phyloP scores from a whole-genome alignment of 495 filamentous ascomycete species.

The Aspergillus wentii region DNA sequence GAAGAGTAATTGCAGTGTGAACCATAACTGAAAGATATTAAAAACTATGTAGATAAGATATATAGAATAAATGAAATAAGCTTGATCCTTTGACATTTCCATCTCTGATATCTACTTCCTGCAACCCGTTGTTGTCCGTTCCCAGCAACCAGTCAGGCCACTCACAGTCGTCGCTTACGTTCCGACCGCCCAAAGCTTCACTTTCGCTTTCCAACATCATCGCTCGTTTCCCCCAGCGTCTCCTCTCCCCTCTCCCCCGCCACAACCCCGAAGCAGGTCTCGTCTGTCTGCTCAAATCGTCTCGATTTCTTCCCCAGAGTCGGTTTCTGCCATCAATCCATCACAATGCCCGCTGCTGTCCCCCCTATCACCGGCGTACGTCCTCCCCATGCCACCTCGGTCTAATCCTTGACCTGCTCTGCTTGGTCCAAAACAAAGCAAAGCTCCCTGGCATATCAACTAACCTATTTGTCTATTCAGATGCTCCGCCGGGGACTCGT shows the following conservation, averaged over 20 bases:
- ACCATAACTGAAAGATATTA: no score
- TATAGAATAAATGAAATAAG: no score
- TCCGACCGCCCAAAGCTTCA: constrained; percentile 37
- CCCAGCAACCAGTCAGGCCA: no score
- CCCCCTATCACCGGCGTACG: constrained; percentile 48
- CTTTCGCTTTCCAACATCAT: constrained; percentile 26
- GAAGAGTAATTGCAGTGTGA: no score
- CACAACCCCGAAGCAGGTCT: constrained; percentile 16
- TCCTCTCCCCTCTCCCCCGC: constrained; percentile 22
- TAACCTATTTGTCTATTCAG: constrained; percentile 29
- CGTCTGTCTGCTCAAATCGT: constrained; percentile 11
- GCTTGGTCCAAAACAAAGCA: neutral
- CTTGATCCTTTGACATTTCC: no score
- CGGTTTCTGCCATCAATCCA: constrained; percentile 16
- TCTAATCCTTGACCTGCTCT: neutral
- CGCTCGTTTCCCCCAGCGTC: constrained; percentile 8
- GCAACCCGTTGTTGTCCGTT: no score
- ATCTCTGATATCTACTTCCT: no score
- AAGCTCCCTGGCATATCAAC: neutral
- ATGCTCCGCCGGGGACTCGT: constrained; percentile 71
- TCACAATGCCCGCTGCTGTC: constrained; percentile 41
- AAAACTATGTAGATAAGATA: no score
- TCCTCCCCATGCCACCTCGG: constrained; percentile 13
- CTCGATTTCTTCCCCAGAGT: constrained; percentile 4
- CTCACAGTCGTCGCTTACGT: constrained; percentile 31